These are phyloP conservation scores for Voacanga thouarsii DNA, from an alignment of 257 asterid species.

Conservation along the genomic window DNA sequence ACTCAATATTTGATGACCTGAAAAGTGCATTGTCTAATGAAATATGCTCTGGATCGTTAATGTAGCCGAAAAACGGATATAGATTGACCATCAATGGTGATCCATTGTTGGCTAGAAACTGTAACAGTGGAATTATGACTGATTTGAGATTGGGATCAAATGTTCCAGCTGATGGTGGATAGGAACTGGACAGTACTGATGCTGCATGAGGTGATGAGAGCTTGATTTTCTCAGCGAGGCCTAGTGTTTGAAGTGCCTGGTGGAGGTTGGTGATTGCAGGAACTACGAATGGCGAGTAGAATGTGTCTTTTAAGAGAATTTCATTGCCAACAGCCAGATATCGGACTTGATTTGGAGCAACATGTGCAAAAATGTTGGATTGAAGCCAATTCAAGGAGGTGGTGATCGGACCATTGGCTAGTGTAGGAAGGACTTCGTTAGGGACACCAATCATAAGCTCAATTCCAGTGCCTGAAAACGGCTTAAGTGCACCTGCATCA, in stretches of 20 bases:
- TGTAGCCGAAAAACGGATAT: constrained; percentile 59
- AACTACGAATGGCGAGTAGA: constrained; percentile 40
- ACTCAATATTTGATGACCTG: constrained; percentile 32
- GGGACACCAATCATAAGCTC: constrained; percentile 68
- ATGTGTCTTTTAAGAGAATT: constrained; percentile 46
- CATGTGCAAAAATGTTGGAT: constrained; percentile 42
- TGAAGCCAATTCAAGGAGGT: constrained; percentile 52
- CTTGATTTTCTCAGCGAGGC: constrained; percentile 36
- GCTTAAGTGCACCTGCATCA: constrained; percentile 39
- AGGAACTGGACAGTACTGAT: constrained; percentile 42
- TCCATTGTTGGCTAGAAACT: constrained; percentile 36
- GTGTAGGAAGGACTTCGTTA: constrained; percentile 58
- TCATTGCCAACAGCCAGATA: constrained; percentile 67
- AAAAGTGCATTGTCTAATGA: constrained; percentile 53
- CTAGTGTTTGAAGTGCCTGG: constrained; percentile 47
- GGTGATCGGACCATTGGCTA: constrained; percentile 42
- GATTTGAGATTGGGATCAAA: constrained; percentile 36
- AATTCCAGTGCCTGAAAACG: constrained; percentile 51
- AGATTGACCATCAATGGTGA: constrained; percentile 64
- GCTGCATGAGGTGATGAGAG: constrained; percentile 61
- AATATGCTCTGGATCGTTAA: constrained; percentile 28
- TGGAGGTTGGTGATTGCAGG: constrained; percentile 53
- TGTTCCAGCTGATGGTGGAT: constrained; percentile 56
- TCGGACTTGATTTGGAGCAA: constrained; percentile 44
- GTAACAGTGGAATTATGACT: constrained; percentile 37